A percentile compares a stretch with the other conserved stretches of the same genome.
These are phyloP conservation scores for Ambrosia trifida DNA, from an alignment of 129 eudicot genomes.

Conservation along the genomic window DNA sequence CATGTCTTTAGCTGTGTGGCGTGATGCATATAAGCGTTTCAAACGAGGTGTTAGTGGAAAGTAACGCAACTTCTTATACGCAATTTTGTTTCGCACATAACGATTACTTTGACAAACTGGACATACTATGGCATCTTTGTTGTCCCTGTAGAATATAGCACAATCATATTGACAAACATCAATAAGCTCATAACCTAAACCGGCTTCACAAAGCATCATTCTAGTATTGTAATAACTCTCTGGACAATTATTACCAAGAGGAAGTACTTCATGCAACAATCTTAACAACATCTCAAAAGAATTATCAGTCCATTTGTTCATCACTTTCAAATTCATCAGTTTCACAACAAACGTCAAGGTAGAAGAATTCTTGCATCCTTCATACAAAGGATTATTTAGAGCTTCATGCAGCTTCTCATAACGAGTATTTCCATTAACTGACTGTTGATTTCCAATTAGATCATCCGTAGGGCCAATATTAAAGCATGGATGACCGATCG, in stretches of 20 bases:
- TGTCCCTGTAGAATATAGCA: not conserved
- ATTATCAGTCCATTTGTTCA: not conserved
- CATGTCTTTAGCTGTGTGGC: conserved; percentile 21
- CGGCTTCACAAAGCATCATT: conserved; percentile 12
- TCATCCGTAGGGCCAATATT: conserved; percentile 14
- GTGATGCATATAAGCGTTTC: conserved; percentile 9
- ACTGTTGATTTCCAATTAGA: not conserved
- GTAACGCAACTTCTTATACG: not conserved
- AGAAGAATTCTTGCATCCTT: too few relatives aligned
- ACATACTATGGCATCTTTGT: conserved; percentile 10
- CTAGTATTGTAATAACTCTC: not conserved
- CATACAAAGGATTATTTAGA: too few relatives aligned
- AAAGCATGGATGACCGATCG: not conserved
- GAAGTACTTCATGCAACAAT: not conserved
- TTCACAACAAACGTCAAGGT: too few relatives aligned
- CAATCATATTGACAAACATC: conserved; percentile 18
- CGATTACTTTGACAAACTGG: conserved; percentile 18
- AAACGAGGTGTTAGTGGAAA: conserved; percentile 13
- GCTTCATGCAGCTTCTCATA: too few relatives aligned
- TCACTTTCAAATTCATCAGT: conserved; percentile 6
- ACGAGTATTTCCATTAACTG: too few relatives aligned
- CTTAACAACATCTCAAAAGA: too few relatives aligned
- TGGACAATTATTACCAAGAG: conserved; percentile 2
- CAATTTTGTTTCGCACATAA: conserved; percentile 15
- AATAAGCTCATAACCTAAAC: conserved; percentile 17